Evolutionary conservation across 306 rosid genomes (phyloP), one percentile per base, ranked within the genome.

Genomic region (Prunus salicina): DNA sequence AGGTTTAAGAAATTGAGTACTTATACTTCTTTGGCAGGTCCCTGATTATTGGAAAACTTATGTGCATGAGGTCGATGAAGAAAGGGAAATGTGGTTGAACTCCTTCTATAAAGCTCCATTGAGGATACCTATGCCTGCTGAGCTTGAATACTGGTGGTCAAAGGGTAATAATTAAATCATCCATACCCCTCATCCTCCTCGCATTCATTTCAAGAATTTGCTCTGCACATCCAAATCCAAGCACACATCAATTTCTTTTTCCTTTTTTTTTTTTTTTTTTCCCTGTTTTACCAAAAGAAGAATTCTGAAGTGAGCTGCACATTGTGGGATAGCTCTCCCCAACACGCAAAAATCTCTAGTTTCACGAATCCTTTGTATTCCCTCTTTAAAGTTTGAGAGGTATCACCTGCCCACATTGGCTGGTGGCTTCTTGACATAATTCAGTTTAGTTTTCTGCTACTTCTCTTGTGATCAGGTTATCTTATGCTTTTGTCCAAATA

Each of bases 31-130:
- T 74, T 76, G 64, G 64, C 91, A 95, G 98, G 97, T 89, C 81
- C 98, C 98, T 74, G 97, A 95, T 84, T 79, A 80, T 79, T 95
- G 97, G 98, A 90, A 92, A 83, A 84, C 86, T 16, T 95, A 95
- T 64, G 93, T 77, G 83, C 84, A 82, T 49, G 98, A 92, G 84
- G 97, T 95, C 52, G 98, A 95, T 78, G 80, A 86, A 83, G 98
- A 95, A 83, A 89, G 98, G 82, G 92, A 92, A 85, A 89, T 92
- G 98, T 95, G 98, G 98, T 79, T 95, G 73, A 95, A 95, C 88
- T 92, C 97, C 67, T 95, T 95, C 81, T 95, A 95, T 71, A 95
- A 80, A 84, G 85, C 97, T 82, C 98, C 98, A 41, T 87, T 92
- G 76, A 92, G 97, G 84, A 74, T 95, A 67, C 97, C 98, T 19